Percentiles rank a stretch among this genome's conserved stretches.
Evolutionary conservation across 192 early-diverging fungal species (phyloP).

Genomic region (Oehlia diaphana): DNA sequence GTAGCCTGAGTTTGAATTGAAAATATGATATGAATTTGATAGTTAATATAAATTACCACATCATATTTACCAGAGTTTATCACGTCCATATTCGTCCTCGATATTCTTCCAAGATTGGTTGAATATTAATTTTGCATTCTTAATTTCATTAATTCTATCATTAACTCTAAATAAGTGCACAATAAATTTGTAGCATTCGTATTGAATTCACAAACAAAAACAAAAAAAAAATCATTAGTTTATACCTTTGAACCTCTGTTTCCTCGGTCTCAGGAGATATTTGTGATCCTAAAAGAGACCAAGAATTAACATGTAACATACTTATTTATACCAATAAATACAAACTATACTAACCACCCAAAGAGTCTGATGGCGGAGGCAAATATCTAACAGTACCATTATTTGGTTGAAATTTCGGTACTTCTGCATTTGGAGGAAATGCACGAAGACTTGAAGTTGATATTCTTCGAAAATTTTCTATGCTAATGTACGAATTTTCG

Average conservation of each 20-base stretch:
- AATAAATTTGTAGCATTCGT: background rate
- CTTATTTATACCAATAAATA: background rate
- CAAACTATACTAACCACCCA: background rate
- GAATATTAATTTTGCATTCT: constrained; percentile 60
- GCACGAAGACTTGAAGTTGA: background rate
- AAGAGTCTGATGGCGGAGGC: background rate
- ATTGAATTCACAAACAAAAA: background rate
- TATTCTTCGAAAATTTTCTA: background rate
- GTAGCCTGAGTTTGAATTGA: constrained; percentile 27
- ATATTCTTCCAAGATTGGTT: constrained; percentile 62
- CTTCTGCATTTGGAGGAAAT: background rate
- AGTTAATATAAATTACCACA: background rate
- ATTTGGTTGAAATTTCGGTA: background rate
- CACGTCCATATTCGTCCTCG: constrained; percentile 50
- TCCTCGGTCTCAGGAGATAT: background rate
- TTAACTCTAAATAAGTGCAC: constrained; percentile 31
- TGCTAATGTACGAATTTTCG: background rate
- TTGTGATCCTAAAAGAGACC: background rate
- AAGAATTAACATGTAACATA: background rate
- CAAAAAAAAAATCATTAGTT: background rate
- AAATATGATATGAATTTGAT: background rate
- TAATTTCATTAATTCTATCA: constrained; percentile 55
- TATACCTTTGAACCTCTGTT: background rate
- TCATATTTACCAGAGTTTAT: constrained; percentile 42
- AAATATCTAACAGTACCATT: background rate